Conservation (phyloP, 1,284 basidiomycete species). For the Heterobasidion parviporum region DNA sequence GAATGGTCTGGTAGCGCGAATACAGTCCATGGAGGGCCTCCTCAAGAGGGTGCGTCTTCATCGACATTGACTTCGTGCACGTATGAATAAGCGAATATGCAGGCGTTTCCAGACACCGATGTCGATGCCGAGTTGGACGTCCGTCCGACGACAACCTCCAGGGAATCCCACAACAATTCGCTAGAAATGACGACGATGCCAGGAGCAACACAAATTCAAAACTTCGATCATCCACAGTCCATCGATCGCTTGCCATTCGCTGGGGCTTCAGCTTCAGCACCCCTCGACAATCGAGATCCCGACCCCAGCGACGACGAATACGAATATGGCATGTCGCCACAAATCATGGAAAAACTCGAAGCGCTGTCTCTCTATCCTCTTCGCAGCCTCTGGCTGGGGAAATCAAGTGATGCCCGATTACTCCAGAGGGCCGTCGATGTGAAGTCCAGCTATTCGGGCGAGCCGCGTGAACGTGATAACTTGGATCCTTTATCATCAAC, state of each 20-base stretch:
- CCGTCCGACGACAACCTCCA: no score
- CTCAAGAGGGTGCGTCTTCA: not conserved
- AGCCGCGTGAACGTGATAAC: slow-evolving; percentile 8
- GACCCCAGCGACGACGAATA: slow-evolving; percentile 1
- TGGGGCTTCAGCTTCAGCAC: not conserved
- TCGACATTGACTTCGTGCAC: not conserved
- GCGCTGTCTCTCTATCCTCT: slow-evolving; percentile 23
- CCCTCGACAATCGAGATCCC: not conserved
- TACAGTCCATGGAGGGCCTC: not conserved
- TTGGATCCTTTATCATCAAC: not conserved
- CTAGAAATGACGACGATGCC: not conserved
- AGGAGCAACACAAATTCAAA: no score
- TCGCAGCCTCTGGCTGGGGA: slow-evolving; percentile 57
- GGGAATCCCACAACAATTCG: no score
- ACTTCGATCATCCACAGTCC: not conserved
- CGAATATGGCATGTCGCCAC: not conserved
- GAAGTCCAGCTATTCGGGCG: slow-evolving; percentile 48
- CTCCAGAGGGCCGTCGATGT: slow-evolving; percentile 59
- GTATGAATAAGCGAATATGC: not conserved
- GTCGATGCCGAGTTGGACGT: not conserved
- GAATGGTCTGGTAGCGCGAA: not conserved
- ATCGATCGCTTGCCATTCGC: not conserved
- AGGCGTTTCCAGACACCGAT: not conserved
- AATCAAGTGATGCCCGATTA: slow-evolving; percentile 62
- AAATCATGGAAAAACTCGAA: slow-evolving; percentile 22